phyloP scores from a whole-genome alignment of 1,284 basidiomycete genomes.

The Irpex lacteus region DNA sequence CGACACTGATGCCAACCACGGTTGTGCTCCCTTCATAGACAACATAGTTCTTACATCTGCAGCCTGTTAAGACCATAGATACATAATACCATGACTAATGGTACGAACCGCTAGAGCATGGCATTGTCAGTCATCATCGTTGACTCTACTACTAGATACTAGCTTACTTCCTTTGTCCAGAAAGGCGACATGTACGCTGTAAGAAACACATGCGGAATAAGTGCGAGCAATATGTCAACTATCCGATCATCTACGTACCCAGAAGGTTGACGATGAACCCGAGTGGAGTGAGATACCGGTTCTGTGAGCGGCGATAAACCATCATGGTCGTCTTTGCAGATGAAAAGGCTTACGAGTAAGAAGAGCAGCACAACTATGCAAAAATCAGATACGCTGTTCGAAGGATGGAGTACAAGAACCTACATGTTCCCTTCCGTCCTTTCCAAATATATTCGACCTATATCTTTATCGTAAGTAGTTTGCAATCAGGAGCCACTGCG shows the following conservation, averaged over 20 bases:
- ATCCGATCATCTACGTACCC: conserved; percentile 30
- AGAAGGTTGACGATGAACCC: conserved; percentile 47
- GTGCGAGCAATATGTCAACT: neutral
- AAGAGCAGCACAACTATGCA: conserved; percentile 44
- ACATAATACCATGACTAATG: neutral
- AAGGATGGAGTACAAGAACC: conserved; percentile 12
- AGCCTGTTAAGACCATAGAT: neutral
- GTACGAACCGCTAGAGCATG: conserved; percentile 14
- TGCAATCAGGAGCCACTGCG: neutral
- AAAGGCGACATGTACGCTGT: conserved; percentile 42
- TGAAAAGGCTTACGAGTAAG: conserved; percentile 35
- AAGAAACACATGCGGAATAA: too few relatives aligned
- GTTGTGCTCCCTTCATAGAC: conserved; percentile 50
- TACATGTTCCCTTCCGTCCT: conserved; percentile 42
- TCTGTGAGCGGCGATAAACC: conserved; percentile 5
- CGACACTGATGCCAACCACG: conserved; percentile 45
- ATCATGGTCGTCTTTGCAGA: neutral
- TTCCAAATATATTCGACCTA: conserved; percentile 52
- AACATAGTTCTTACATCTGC: conserved; percentile 45
- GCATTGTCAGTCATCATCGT: neutral
- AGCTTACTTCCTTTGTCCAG: conserved; percentile 39
- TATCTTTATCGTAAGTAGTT: neutral
- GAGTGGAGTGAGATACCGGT: conserved; percentile 44
- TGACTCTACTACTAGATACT: neutral
- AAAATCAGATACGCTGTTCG: neutral